These are phyloP conservation scores for Coniochaeta sp. DNA, from an alignment of 2,329 filamentous ascomycete species.

Conservation along the genomic window DNA sequence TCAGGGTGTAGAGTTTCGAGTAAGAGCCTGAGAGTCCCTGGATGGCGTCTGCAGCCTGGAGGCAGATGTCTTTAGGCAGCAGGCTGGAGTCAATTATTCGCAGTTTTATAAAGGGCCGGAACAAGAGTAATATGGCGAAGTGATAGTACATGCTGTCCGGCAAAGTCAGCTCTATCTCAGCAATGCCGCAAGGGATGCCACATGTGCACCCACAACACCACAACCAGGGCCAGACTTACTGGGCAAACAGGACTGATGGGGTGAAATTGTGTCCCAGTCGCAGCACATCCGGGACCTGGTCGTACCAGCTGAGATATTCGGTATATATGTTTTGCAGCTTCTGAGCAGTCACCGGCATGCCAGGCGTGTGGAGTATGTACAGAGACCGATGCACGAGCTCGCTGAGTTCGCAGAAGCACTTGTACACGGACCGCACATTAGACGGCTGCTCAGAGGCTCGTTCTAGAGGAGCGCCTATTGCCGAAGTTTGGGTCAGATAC, in stretches of 20 bases:
- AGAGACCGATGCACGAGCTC: conserved; percentile 67
- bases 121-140: conserved; percentile 64
- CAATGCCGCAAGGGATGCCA: background rate
- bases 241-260: conserved; percentile 64
- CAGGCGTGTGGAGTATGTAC: conserved; percentile 66
- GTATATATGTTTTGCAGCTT: conserved; percentile 58
- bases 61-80: conserved; percentile 58
- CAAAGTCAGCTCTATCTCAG: background rate
- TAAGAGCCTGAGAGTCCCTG: conserved; percentile 49
- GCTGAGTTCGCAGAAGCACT: conserved; percentile 64
- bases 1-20: conserved; percentile 49
- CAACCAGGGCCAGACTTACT: conserved; percentile 45
- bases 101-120: conserved; percentile 63
- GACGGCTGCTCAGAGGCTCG: conserved; percentile 54
- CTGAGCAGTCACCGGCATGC: conserved; percentile 54
- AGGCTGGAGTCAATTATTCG: conserved; percentile 57
- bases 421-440: conserved; percentile 61
- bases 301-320: conserved; percentile 66
- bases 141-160: conserved; percentile 59
- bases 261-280: conserved; percentile 62
- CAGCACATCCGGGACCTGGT: conserved; percentile 56
- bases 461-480: conserved; percentile 42
- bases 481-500: background rate
- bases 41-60: conserved; percentile 52
- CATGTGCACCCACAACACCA: too few species aligned